phyloP scores from a whole-genome alignment of 2,329 filamentous ascomycete species.

The Orbilia blumenaviensis region DNA sequence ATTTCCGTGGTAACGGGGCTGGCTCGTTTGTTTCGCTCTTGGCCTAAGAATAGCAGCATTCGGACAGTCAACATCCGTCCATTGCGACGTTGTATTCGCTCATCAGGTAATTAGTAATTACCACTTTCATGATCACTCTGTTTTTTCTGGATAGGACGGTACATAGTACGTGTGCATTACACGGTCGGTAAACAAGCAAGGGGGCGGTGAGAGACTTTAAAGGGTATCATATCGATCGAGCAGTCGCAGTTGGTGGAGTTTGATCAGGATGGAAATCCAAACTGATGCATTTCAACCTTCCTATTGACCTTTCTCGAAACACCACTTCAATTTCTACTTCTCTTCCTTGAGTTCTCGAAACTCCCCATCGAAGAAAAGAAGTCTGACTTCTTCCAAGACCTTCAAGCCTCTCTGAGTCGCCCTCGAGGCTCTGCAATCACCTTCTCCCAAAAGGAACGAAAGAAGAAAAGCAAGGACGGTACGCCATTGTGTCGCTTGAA shows the following conservation, averaged over 20 bases:
- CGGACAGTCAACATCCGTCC: not conserved
- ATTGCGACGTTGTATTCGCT: slow-evolving; percentile 27
- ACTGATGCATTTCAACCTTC: slow-evolving; percentile 18
- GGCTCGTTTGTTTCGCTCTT: slow-evolving; percentile 37
- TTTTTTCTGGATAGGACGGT: too few relatives aligned
- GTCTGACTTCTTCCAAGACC: slow-evolving; percentile 3
- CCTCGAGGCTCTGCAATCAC: not conserved
- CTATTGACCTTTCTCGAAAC: slow-evolving; percentile 13
- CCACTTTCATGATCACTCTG: too few relatives aligned
- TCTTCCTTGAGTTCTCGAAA: slow-evolving; percentile 17
- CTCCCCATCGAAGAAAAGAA: not conserved
- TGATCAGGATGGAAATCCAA: not conserved
- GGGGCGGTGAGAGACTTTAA: slow-evolving; percentile 13
- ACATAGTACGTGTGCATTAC: not conserved
- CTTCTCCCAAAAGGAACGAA: slow-evolving; percentile 1
- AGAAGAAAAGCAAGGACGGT: slow-evolving; percentile 10
- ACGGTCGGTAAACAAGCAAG: slow-evolving; percentile 32
- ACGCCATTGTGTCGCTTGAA: slow-evolving; percentile 52
- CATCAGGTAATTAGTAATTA: slow-evolving; percentile 9
- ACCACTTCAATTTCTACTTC: too few relatives aligned
- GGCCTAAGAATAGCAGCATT: slow-evolving; percentile 46
- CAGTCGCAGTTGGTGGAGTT: not conserved
- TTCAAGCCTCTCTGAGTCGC: not conserved
- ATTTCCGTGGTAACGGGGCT: slow-evolving; percentile 54
- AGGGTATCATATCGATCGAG: not conserved